Evolutionary conservation across 768 basidiomycete genomes (phyloP), one percentile per base, ranked within the genome.

Genomic region (Basidioascus undulatus): DNA sequence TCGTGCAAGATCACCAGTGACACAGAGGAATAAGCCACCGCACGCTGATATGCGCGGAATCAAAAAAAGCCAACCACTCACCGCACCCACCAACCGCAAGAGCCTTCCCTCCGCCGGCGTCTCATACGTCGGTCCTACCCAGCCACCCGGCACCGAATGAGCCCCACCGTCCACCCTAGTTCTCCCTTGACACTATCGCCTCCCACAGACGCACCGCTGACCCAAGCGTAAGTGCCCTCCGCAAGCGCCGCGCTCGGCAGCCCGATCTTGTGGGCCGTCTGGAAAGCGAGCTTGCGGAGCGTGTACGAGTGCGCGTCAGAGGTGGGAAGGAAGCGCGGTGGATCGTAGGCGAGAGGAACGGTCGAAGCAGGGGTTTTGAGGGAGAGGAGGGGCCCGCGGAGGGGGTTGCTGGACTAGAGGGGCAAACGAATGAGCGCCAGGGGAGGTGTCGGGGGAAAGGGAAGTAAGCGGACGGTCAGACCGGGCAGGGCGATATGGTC

Each of bases 221-320:
- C 83, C 78, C 80, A 87, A 1, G 81, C 81, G 49, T 87, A 87
- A 2, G 68, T 71, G 0, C 84, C 83, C 54, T 86, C 83, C 3
- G 68, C 70, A 11, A 86, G 61, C 3, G 72, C 72, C 21, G 62
- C 60, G 3, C 60, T 57, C 4, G 59, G 56, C 6, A 82, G 55
- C 2, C 61, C 56, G 27, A 86, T 67, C 19, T 67, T 54, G 48
- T 75, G 65, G 0, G 79, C 70, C 0, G 81, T 73, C 16, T 70
- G 65, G 59, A 83, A 86, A 0, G 69, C 68, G 11, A 73, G 60
- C 4, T 71, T 70, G n/a, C 80, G 71, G 16, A 87, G 63, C 3
- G n/a, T n/a, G n/a, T n/a, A n/a, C n/a, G n/a, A n/a, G n/a, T n/a
- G n/a, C n/a, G n/a, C 81, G 47, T 80, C 69, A 8, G 80, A 81